phyloP scores from a whole-genome alignment of 768 basidiomycete genomes.

The Clathrus columnatus region DNA sequence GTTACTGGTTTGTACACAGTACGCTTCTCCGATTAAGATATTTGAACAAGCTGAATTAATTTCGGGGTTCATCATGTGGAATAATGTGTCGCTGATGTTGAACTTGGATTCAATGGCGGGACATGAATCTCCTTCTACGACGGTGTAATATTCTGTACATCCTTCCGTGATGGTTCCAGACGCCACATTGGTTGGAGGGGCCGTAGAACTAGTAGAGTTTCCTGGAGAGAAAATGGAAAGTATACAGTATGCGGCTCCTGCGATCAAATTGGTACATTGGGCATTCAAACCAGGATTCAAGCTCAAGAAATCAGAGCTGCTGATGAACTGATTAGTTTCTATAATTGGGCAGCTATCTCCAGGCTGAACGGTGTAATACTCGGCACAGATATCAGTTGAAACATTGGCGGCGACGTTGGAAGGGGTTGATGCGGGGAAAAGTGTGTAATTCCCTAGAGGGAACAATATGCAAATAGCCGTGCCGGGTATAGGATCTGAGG shows the following conservation, averaged over 20 bases:
- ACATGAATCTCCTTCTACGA: not conserved
- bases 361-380: conserved; percentile 4
- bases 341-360: conserved; percentile 1
- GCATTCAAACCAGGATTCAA: conserved; percentile 4
- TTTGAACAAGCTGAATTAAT: conserved; percentile 1
- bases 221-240: not conserved
- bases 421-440: not conserved
- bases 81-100: not conserved
- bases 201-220: not conserved
- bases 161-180: conserved; percentile 1
- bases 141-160: conserved; percentile 1
- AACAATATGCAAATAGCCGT: not conserved
- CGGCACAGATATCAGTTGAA: not conserved
- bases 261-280: not conserved
- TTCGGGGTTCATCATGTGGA: conserved; percentile 5
- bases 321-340: conserved; percentile 1
- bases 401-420: not conserved
- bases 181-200: not conserved
- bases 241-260: not conserved
- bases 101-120: conserved; percentile 6
- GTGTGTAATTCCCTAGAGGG: not conserved
- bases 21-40: not conserved
- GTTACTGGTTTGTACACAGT: not conserved
- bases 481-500: not conserved
- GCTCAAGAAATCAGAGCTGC: not conserved